Base-by-base conservation (phyloP, 2,329 filamentous ascomycete genomes). In the Penicillium polonicum region DNA sequence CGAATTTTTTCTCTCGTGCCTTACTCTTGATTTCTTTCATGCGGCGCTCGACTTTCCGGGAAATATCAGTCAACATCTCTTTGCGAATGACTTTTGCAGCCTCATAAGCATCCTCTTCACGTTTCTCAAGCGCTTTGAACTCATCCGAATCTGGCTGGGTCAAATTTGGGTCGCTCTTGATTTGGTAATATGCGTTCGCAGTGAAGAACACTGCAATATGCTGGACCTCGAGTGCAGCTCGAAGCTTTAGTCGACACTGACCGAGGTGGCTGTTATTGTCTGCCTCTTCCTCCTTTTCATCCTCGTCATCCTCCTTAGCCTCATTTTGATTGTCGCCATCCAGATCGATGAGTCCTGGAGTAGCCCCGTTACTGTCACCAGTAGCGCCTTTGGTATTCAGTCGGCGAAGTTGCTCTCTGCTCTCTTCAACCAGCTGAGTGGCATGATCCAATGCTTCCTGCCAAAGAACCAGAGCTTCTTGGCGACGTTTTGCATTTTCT, bases 201-300 rank as follows among this genome's bases (percentile, higher is more conserved):
- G 88, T 88, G 69, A 95, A 96, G 76, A 97, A 97, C 0, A 85
- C 81, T 31, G 88, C 91, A 63, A 88, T 86, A 71, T 97, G 93
- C 60, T 93, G 83, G 43, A 95, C 74, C 69, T 96, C 91, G 19
- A 96, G 78, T 2, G 90, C 87, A 21, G 80, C 82, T 10, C 91
- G 87, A 23, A 97, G 78, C 43, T 86, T 83, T 52, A 87, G 84
- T 35, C 87, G 85, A 49, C 83, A 81, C 38, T 85, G 81, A 48
- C 82, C 79, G 25, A 90, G 65, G 19, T 82, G 82, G 39, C 66
- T 70, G 55, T 74, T 74, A 38, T 76, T 77, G 10, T 77, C 77
- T 2, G 72, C 70, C 42, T 76, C 72, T 38, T 70, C 75, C 39
- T 60, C 70, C 41, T 76, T 72, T 38, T 69, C 75, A 41, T 60